Conservation (phyloP, 805 yeast species). For the Lachancea thermotolerans region DNA sequence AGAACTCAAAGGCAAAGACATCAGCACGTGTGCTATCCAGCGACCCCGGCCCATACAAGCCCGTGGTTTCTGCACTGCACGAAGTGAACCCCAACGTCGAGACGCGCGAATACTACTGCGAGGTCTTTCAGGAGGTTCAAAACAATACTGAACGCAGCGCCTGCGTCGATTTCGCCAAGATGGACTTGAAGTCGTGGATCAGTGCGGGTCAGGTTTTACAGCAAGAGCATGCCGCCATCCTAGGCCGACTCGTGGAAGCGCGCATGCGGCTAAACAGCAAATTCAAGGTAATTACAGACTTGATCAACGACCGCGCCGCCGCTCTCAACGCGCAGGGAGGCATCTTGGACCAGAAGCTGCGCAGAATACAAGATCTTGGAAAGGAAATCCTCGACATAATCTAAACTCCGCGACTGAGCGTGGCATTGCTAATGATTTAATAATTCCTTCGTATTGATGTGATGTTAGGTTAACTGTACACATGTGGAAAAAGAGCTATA, state of each 20-base stretch:
- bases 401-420: conserved; percentile 8
- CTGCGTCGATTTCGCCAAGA: conserved; percentile 23
- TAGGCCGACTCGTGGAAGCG: conserved; percentile 31
- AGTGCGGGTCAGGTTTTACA: conserved; percentile 31
- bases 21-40: background rate
- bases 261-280: conserved; percentile 37
- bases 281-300: conserved; percentile 34
- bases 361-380: conserved; percentile 37
- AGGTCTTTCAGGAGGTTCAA: conserved; percentile 16
- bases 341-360: conserved; percentile 31
- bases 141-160: conserved; percentile 19
- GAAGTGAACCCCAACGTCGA: conserved; percentile 3
- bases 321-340: conserved; percentile 30
- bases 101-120: conserved; percentile 9
- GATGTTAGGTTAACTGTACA: conserved; percentile 20
- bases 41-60: conserved; percentile 8
- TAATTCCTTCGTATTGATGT: conserved; percentile 13
- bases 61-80: background rate
- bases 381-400: conserved; percentile 34
- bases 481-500: conserved; percentile 15
- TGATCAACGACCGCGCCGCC: conserved; percentile 34
- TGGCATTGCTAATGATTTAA: background rate
- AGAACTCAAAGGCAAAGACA: too few species aligned
- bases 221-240: conserved; percentile 30
- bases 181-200: conserved; percentile 34